Evolutionary conservation across 2,329 filamentous ascomycete species (phyloP), one percentile per base, ranked within the genome.

Genomic region (Didymella lethalis): DNA sequence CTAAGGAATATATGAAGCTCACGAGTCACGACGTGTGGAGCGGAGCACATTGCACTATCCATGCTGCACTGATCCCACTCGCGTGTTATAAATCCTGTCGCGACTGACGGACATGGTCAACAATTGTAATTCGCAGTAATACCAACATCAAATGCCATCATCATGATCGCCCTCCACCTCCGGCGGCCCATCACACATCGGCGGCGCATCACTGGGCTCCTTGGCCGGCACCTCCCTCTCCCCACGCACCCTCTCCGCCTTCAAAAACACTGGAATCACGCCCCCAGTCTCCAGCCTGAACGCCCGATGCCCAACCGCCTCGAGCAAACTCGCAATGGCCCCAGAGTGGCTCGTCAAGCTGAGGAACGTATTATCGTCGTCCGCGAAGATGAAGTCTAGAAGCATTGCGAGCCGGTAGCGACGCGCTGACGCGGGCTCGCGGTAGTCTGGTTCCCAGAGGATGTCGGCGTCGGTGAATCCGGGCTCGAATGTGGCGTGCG

Each of bases 221-320:
- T 64, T 61, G 0, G 65, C 60, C 48, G 74, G 74, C 52, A 58
- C 62, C 18, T 54, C 59, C 44, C 73, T 68, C 43, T 60, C 51
- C 8, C 74, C 75, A 7, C 71, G 61, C 3, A 83, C 68, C 20
- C 71, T 83, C 72, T 85, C 79, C 0, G 85, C 88, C 73, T 82
- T 85, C 18, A 91, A 82, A 4, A 91, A 80, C 2, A 89, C 86
- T 0, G 89, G 88, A 48, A 91, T 88, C 16, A 90, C 84, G 57
- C 87, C 86, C 4, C 89, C 89, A 0, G 89, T 91, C 40, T 82
- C 80, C 23, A 91, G 76, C 4, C 75, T 74, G 72, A 90, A 91
- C 4, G 74, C 56, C 20, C 83, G 80, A 70, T 91, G 89, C 43
- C 83, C 83, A 2, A 90, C 68, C 0, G 83, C 86, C 52, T 79